Conservation (phyloP, 371 early-diverging fungal genomes). For the Rhizopus sp. region DNA sequence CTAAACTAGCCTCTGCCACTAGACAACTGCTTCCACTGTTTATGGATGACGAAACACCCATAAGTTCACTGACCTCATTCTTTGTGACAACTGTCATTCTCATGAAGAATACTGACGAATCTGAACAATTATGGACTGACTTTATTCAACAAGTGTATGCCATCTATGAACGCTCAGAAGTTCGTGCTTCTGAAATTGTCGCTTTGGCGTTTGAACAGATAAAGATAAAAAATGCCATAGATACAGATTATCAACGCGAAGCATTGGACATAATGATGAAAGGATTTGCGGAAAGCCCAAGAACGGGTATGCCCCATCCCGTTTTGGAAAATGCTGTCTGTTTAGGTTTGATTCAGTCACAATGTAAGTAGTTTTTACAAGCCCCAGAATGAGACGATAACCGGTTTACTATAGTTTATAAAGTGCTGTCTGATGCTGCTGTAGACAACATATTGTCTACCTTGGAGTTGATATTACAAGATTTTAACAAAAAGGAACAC, state of each 20-base stretch:
- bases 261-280: conserved; percentile 7
- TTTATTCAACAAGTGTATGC: conserved; percentile 12
- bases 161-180: conserved; percentile 10
- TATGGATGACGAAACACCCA: conserved; percentile 12
- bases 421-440: conserved; percentile 11
- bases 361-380: conserved; percentile 12
- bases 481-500: conserved; percentile 23
- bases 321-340: conserved; percentile 23
- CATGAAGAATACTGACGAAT: conserved; percentile 5
- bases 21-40: conserved; percentile 22
- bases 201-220: conserved; percentile 14
- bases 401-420: conserved; percentile 7
- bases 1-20: conserved; percentile 16
- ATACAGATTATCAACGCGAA: conserved; percentile 7
- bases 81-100: conserved; percentile 17
- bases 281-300: neutral
- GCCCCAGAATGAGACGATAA: neutral
- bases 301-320: conserved; percentile 9
- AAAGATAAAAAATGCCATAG: conserved; percentile 8
- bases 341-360: conserved; percentile 10
- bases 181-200: conserved; percentile 10
- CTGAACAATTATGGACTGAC: conserved; percentile 22
- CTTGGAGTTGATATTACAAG: conserved; percentile 4
- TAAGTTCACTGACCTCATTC: conserved; percentile 15
- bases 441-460: neutral